phyloP scores from a whole-genome alignment of 1,284 basidiomycete genomes.

The Lentinula novae-zelandiae region DNA sequence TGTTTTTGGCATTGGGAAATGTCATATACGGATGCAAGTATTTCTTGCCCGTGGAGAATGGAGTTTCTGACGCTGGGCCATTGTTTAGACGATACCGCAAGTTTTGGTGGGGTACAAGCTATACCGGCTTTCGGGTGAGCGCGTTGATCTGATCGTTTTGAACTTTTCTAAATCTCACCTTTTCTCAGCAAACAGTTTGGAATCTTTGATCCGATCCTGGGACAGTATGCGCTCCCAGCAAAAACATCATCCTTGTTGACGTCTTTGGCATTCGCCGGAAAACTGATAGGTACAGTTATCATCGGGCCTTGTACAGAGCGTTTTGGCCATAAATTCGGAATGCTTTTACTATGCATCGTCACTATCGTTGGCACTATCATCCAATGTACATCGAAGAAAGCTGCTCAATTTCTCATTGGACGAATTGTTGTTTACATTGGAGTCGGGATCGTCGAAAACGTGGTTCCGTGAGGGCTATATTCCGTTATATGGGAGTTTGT shows the following conservation, averaged over 20 bases:
- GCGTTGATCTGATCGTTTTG: too few species aligned
- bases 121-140: slow-evolving; percentile 14
- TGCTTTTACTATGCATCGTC: slow-evolving; percentile 7
- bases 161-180: background rate
- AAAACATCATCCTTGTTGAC: slow-evolving; percentile 11
- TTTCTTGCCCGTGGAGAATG: background rate
- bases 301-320: slow-evolving; percentile 13
- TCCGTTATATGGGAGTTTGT: background rate
- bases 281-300: slow-evolving; percentile 11
- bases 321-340: slow-evolving; percentile 8
- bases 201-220: slow-evolving; percentile 7
- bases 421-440: slow-evolving; percentile 12
- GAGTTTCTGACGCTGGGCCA: background rate
- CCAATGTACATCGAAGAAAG: slow-evolving; percentile 5
- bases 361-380: slow-evolving; percentile 11
- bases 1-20: slow-evolving; percentile 12
- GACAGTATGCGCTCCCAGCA: slow-evolving; percentile 8
- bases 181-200: slow-evolving; percentile 11
- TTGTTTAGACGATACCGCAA: slow-evolving; percentile 10
- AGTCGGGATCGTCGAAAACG: slow-evolving; percentile 12
- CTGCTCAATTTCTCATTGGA: slow-evolving; percentile 9
- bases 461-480: slow-evolving; percentile 5
- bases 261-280: slow-evolving; percentile 11
- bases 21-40: slow-evolving; percentile 13
- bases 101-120: slow-evolving; percentile 14